These are phyloP conservation scores for Magnolia kwangsiensis DNA, from an alignment of 164 flowering plant genomes.

Conservation along the genomic window DNA sequence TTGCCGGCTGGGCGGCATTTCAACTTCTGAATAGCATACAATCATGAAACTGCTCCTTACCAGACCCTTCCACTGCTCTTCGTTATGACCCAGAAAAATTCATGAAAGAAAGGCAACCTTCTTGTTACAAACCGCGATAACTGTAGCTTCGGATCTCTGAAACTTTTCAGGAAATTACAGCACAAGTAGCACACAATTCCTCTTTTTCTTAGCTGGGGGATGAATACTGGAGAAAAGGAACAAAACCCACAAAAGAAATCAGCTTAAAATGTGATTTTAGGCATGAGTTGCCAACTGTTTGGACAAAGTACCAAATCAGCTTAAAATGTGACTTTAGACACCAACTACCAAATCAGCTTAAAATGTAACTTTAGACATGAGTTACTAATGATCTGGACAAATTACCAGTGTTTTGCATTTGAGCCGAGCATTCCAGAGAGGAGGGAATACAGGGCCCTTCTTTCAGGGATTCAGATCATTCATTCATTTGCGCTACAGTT, in stretches of 20 bases:
- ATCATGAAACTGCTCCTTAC: slow-evolving; percentile 14
- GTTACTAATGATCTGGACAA: too few species aligned
- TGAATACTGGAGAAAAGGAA: slow-evolving; percentile 7
- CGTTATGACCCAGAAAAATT: not conserved
- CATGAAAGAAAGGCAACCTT: slow-evolving; percentile 3
- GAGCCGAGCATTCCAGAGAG: too few species aligned
- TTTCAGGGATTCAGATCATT: too few species aligned
- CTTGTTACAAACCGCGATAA: slow-evolving; percentile 20
- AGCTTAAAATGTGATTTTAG: slow-evolving; percentile 15
- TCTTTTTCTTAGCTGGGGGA: not conserved
- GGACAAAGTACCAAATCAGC: not conserved
- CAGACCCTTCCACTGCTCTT: not conserved
- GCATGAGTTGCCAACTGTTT: not conserved
- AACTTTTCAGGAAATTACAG: slow-evolving; percentile 7
- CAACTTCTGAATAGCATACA: slow-evolving; percentile 16
- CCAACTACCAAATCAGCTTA: too few species aligned
- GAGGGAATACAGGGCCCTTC: too few species aligned
- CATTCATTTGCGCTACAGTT: too few species aligned
- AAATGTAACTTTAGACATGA: too few species aligned
- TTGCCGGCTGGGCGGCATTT: slow-evolving; percentile 38
- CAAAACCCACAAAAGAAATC: slow-evolving; percentile 15
- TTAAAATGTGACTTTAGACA: too few species aligned
- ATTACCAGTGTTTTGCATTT: too few species aligned
- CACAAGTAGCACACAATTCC: slow-evolving; percentile 2
- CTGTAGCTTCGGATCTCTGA: slow-evolving; percentile 19